Conservation (phyloP, 305 asterid genomes). For the Solanum hybrid region DNA sequence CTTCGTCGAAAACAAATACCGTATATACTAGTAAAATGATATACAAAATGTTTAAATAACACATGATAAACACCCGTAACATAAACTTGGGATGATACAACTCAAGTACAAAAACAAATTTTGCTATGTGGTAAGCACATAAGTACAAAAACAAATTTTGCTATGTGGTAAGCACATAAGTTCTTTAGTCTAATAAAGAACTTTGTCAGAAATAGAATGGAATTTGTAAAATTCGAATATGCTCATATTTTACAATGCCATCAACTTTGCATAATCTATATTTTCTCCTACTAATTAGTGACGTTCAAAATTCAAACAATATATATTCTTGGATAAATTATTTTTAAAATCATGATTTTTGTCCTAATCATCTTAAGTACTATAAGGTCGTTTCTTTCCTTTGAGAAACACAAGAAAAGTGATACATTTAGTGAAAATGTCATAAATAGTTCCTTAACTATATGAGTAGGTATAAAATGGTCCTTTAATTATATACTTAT, state of each 20-base stretch:
- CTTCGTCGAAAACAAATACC: neutral
- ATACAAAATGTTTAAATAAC: too few relatives aligned
- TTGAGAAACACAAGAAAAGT: neutral
- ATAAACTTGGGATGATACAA: neutral
- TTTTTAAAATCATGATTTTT: neutral
- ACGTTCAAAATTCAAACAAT: neutral
- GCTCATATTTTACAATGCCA: neutral
- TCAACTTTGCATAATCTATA: neutral
- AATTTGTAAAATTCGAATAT: neutral
- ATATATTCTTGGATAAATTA: neutral
- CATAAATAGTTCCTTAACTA: neutral
- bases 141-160: neutral
- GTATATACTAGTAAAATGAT: too few relatives aligned
- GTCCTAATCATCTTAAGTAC: neutral
- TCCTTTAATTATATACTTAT: too few relatives aligned
- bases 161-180: neutral
- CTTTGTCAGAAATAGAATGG: neutral
- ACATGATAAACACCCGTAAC: neutral
- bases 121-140: neutral
- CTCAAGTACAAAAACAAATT: neutral
- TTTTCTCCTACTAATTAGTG: neutral
- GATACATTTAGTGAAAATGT: neutral
- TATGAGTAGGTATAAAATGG: neutral
- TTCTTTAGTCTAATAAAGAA: neutral
- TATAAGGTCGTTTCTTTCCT: neutral